These are phyloP conservation scores for Nakazawaea pomicola DNA, from an alignment of 805 yeast species.

Conservation along the genomic window DNA sequence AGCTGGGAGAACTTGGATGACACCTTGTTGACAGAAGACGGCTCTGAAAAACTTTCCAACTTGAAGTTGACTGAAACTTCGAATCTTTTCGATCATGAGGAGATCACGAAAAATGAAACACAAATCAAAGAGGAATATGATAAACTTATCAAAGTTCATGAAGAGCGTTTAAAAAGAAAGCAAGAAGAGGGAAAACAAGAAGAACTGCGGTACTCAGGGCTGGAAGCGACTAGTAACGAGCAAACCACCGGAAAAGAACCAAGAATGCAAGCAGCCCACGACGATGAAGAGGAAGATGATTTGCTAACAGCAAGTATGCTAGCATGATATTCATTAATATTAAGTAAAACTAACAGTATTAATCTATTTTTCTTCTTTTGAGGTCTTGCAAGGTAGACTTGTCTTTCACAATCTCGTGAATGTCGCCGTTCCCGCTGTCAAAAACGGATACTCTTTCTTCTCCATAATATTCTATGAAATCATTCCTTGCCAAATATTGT, in stretches of 20 bases:
- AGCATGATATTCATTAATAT: too few species aligned
- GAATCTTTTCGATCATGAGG: constrained; percentile 22
- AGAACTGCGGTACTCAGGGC: too few species aligned
- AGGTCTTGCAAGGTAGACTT: too few species aligned
- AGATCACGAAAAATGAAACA: constrained; percentile 23
- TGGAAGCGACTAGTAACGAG: too few species aligned
- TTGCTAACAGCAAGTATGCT: constrained; percentile 11
- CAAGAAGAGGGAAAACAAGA: neutral
- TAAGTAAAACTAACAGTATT: too few species aligned
- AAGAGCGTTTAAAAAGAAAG: constrained; percentile 12
- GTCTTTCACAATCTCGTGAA: too few species aligned
- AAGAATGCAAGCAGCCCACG: neutral
- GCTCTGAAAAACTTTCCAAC: neutral
- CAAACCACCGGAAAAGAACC: neutral
- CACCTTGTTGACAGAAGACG: constrained; percentile 12
- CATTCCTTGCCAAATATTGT: constrained; percentile 43
- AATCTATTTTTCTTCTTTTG: neutral
- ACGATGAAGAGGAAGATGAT: constrained; percentile 8
- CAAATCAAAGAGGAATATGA: constrained; percentile 18
- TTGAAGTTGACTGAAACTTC: constrained; percentile 19
- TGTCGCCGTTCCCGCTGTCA: neutral
- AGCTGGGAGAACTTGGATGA: constrained; percentile 52
- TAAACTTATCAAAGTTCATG: constrained; percentile 11
- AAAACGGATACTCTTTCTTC: constrained; percentile 20
- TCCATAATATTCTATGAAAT: constrained; percentile 51